Evolutionary conservation across 208 protist species (phyloP).

Genomic region (Porcisia deanei): DNA sequence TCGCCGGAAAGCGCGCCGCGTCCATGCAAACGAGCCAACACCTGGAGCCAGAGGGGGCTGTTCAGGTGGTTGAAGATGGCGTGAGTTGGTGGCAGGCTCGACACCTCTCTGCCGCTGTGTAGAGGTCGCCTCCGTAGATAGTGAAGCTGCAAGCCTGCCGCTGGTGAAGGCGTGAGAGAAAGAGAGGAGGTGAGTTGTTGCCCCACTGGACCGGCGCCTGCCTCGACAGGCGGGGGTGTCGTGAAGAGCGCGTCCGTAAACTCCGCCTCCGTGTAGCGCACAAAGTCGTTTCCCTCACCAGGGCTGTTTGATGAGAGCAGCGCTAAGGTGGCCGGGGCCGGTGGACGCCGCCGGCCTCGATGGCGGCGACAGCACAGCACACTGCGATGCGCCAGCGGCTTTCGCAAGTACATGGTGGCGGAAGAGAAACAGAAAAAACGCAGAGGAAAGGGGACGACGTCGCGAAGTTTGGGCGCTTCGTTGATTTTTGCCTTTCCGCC

Average conservation of each 20-base stretch:
- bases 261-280: slow-evolving; percentile 15
- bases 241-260: slow-evolving; percentile 21
- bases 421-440: background rate
- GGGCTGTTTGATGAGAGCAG: slow-evolving; percentile 7
- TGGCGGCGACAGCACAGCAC: background rate
- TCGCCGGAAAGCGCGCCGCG: slow-evolving; percentile 43
- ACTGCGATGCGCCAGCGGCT: background rate
- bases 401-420: slow-evolving; percentile 5
- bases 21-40: slow-evolving; percentile 41
- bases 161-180: background rate
- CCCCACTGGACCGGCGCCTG: no score
- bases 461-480: background rate
- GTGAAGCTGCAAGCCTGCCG: background rate
- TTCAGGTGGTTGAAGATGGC: slow-evolving; percentile 42
- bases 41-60: slow-evolving; percentile 39
- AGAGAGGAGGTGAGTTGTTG: background rate
- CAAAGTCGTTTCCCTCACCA: slow-evolving; percentile 12
- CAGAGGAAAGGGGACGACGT: background rate
- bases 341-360: background rate
- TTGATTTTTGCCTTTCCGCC: background rate
- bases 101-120: slow-evolving; percentile 14
- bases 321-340: background rate
- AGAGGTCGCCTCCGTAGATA: slow-evolving; percentile 9
- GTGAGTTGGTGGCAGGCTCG: slow-evolving; percentile 12
- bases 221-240: background rate